Conservation (phyloP, 441 rosid genomes). For the Metrosideros polymorpha region DNA sequence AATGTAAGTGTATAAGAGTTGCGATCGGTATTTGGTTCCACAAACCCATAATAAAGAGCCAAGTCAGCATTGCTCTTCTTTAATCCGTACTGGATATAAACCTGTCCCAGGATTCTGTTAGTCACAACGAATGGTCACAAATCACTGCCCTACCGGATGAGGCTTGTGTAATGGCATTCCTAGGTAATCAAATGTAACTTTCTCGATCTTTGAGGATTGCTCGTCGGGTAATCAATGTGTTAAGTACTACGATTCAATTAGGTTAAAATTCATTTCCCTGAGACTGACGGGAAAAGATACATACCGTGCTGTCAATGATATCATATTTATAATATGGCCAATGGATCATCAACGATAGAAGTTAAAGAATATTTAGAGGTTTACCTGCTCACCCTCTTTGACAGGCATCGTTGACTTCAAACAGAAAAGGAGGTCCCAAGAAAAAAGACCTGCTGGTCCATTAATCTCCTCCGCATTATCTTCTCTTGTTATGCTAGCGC, state of each 20-base stretch:
- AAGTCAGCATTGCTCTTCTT: slow-evolving; percentile 85
- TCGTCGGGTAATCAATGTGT: neutral
- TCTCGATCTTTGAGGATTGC: neutral
- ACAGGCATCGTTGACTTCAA: slow-evolving; percentile 69
- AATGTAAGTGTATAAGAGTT: slow-evolving; percentile 65
- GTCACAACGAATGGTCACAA: neutral
- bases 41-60: slow-evolving; percentile 87
- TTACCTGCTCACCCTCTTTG: slow-evolving; percentile 91
- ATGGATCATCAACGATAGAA: neutral
- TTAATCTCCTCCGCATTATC: slow-evolving; percentile 86
- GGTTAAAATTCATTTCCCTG: neutral
- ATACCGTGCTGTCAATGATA: neutral
- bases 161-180: neutral
- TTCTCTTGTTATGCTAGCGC: slow-evolving; percentile 60
- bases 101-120: slow-evolving; percentile 26
- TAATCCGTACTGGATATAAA: slow-evolving; percentile 73
- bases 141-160: neutral
- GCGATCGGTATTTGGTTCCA: slow-evolving; percentile 53
- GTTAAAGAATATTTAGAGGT: neutral
- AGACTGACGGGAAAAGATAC: neutral
- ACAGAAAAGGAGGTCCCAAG: slow-evolving; percentile 79
- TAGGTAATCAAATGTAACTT: neutral
- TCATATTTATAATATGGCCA: neutral
- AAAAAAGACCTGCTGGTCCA: slow-evolving; percentile 78
- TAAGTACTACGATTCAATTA: neutral